Evolutionary conservation across 495 filamentous ascomycete species (phyloP), one percentile per base, ranked within the genome.

Genomic region (Symbiotaphrina buchneri): DNA sequence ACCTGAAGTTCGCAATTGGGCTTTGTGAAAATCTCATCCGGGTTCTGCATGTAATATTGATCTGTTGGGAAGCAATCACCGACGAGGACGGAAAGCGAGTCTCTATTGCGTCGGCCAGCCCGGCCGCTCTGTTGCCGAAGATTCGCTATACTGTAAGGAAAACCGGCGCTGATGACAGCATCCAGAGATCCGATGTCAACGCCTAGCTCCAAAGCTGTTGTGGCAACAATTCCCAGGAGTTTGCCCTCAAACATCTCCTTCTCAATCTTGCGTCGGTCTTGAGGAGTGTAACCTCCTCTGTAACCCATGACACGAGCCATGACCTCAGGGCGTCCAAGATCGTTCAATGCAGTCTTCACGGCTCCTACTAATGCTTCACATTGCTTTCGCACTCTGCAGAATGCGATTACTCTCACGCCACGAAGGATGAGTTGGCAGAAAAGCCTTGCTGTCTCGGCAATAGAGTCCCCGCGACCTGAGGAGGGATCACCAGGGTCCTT

Each of bases 201-300:
- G 10, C 87, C 87, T 1, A 99, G 51, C 47, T 95, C 87, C 5
- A 99, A 57, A 5, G 87, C 87, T 34, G 70, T 92, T 1, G 87
- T 99, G 5, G 84, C 87, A 6, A 99, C 65, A 34, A 99, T 87
- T 3, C 87, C 90, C 45, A 95, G 59, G 4, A 99, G 56, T 41
- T 83, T 81, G 0, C 87, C 87, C 29, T 91, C 80, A 39, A 95
- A 95, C 87, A 99, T 94, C 43, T 95, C 87, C 21, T 61, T 71
- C 50, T 99, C 87, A 28, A 99, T 95, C 28, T 59, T 56, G 15
- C 90, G 66, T 23, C 87, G 65, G 45, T 99, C 87, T 54, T 94
- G 85, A 8, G 87, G 72, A 7, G 83, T 92, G 46, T 99, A 99
- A 1, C 87, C 87, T 10, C 87, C 90, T 36, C 87, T 65, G 47